These are phyloP conservation scores for Chara braunii DNA, from an alignment of 139 green algal genomes.

Conservation along the genomic window DNA sequence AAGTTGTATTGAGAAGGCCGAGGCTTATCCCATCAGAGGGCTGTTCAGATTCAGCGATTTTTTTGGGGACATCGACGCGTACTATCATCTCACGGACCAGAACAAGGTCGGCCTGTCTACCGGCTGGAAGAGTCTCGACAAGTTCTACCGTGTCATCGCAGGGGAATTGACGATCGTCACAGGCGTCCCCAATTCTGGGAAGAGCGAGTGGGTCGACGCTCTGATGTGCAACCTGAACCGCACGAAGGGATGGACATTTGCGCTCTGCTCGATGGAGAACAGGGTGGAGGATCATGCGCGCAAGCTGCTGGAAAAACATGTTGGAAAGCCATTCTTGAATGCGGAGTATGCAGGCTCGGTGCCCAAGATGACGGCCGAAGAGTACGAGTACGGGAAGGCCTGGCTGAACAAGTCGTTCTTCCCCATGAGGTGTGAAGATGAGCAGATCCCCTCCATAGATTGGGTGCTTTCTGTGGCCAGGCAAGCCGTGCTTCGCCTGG, in stretches of 20 bases:
- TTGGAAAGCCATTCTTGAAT: conserved; percentile 50
- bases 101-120: conserved; percentile 57
- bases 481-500: conserved; percentile 59
- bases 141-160: conserved; percentile 72
- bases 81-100: conserved; percentile 48
- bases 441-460: conserved; percentile 75
- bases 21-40: conserved; percentile 72
- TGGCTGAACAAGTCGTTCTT: conserved; percentile 75
- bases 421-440: conserved; percentile 67
- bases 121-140: conserved; percentile 56
- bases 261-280: conserved; percentile 63
- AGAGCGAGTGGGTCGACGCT: conserved; percentile 94
- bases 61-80: conserved; percentile 57
- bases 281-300: conserved; percentile 63
- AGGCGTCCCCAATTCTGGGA: conserved; percentile 91
- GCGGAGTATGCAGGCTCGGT: neutral
- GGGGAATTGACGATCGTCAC: conserved; percentile 93
- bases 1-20: conserved; percentile 51
- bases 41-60: conserved; percentile 55
- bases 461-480: conserved; percentile 79
- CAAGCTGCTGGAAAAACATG: conserved; percentile 83
- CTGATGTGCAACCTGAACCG: conserved; percentile 76
- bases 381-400: conserved; percentile 57
- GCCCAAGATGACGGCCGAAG: conserved; percentile 46
- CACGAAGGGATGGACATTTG: conserved; percentile 76